phyloP scores from a whole-genome alignment of 2,329 filamentous ascomycete species.

The Stachybotrys chlorohalonatus region DNA sequence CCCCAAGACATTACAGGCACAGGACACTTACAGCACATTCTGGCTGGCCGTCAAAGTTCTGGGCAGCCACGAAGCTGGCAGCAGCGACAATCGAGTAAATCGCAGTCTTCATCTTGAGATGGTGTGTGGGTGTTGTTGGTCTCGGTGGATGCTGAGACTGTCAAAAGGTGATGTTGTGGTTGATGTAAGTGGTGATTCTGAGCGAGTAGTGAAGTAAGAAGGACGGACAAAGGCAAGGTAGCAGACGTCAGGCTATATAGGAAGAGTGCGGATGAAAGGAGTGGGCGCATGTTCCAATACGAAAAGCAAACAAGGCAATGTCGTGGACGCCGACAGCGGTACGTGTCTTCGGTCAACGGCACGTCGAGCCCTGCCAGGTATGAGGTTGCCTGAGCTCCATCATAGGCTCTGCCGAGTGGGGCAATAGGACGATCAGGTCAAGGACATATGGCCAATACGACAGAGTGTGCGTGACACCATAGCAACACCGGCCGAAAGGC shows the following conservation, averaged over 20 bases:
- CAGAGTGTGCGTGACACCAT: neutral
- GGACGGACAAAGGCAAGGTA: neutral
- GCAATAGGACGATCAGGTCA: neutral
- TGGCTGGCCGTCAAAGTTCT: slow-evolving; percentile 25
- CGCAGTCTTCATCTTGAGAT: neutral
- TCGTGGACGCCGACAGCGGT: neutral
- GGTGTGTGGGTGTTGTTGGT: neutral
- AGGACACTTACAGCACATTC: slow-evolving; percentile 24
- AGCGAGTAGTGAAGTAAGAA: neutral
- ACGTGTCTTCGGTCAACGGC: neutral
- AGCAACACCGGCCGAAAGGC: neutral
- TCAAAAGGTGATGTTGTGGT: neutral
- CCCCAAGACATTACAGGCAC: no score
- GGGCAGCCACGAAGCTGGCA: slow-evolving; percentile 26
- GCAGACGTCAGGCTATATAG: neutral
- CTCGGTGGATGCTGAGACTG: no score
- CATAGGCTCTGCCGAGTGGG: neutral
- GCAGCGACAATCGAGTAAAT: slow-evolving; percentile 14
- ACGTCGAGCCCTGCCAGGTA: no score
- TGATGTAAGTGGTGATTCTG: neutral
- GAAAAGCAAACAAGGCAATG: neutral
- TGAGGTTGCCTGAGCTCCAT: neutral
- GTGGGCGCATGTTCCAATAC: neutral
- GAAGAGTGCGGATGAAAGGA: neutral
- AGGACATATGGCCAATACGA: neutral